Base-by-base conservation (phyloP, 1,139 yeast species). In the Yamadazyma siamensis region DNA sequence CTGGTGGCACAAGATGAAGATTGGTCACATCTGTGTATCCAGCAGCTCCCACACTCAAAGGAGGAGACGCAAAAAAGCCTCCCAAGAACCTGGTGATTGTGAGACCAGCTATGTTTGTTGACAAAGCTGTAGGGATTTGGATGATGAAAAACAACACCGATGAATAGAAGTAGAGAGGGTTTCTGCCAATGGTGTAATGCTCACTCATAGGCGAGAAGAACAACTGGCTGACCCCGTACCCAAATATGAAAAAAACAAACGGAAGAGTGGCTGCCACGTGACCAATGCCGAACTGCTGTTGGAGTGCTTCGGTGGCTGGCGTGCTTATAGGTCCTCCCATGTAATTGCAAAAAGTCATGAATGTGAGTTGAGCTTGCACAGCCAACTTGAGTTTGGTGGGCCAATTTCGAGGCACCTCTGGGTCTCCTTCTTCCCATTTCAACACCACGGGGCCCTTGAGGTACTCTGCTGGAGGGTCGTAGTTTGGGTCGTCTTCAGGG, bases 171-270 rank as follows among this genome's bases (percentile, higher is more conserved):
- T 62, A 63, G 26, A 61, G 47, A 18, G 61, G 47, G 30, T 69
- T 73, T 41, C 87, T 61, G 3, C 87, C 87, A 33, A 77, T 66
- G 12, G 56, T 55, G 7, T 57, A 44, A 32, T 54, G 50, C 46
- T 77, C 83, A 4, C 78, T 65, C 35, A 77, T 37, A 1, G 84
- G 82, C 2, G 78, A 62, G 32, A 75, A 66, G 1, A 75, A 38
- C 61, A 74, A 54, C 10, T 80, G 80, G 0, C 80, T 80, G 19
- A 71, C 27, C 15, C 80, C 82, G 41, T 74, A 76, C 1, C 80
- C 83, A 13, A 75, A 39, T 10, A 77, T 76, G 41, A 47, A 59
- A 29, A 55, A 31, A 5, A 59, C 36, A 25, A 59, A 54, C 4
- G 77, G 75, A 7, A 77, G 50, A 1, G 66, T 56, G 0, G 77